A percentile compares a stretch with the other conserved stretches of the same genome.
Conservation (phyloP, 768 basidiomycete species). For the Serendipita sp. region DNA sequence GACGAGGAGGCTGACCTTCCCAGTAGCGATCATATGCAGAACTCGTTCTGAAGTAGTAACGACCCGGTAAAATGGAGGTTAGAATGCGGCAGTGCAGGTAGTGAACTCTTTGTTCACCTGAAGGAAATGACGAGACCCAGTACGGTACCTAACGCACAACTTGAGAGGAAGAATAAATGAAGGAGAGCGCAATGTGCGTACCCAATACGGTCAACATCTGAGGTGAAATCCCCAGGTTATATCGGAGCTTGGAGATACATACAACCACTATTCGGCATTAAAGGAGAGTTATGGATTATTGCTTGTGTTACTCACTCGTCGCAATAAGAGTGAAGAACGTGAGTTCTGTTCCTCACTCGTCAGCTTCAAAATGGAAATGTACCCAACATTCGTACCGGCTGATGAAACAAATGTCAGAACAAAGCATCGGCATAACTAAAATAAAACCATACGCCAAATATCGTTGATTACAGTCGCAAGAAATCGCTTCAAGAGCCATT, state of each 20-base stretch:
- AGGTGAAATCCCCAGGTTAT: conserved; percentile 35
- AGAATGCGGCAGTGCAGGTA: no score
- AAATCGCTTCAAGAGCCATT: conserved; percentile 35
- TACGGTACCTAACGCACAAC: conserved; percentile 15
- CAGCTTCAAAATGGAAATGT: no score
- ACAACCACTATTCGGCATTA: neutral
- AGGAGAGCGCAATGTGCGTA: conserved; percentile 25
- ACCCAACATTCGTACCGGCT: neutral
- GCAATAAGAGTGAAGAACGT: conserved; percentile 45
- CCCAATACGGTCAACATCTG: conserved; percentile 52
- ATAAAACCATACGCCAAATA: conserved; percentile 4
- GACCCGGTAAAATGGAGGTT: no score
- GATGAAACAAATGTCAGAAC: neutral
- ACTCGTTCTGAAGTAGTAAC: conserved; percentile 34
- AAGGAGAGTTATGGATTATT: neutral
- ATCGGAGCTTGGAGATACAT: conserved; percentile 30
- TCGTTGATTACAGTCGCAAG: conserved; percentile 37
- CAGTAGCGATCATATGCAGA: conserved; percentile 50
- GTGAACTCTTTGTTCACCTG: no score
- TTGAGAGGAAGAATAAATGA: conserved; percentile 26
- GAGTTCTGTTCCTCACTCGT: conserved; percentile 15
- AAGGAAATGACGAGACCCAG: conserved; percentile 31
- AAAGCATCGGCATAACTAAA: neutral
- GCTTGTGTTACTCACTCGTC: conserved; percentile 26
- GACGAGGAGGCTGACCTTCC: conserved; percentile 4